These are phyloP conservation scores for Myriosclerotinia duriaeana DNA, from an alignment of 2,329 filamentous ascomycete species.

Conservation along the genomic window DNA sequence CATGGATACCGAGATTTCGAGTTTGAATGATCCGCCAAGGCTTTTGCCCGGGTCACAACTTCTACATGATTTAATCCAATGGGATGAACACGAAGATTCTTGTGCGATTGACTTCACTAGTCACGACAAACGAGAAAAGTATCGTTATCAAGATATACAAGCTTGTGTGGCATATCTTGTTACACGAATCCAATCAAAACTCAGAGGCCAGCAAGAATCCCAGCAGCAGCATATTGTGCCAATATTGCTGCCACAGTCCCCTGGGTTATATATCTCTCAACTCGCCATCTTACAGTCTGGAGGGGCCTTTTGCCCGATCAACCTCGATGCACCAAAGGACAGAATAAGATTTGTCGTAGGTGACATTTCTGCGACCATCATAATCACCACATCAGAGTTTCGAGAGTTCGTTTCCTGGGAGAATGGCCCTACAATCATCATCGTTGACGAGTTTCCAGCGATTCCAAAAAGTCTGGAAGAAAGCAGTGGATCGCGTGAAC, in stretches of 20 bases:
- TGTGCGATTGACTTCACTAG: constrained; percentile 65
- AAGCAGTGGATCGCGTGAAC: constrained; percentile 24
- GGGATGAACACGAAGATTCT: constrained; percentile 39
- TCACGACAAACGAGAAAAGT: constrained; percentile 42
- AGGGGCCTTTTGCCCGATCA: constrained; percentile 81
- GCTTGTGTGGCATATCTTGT: constrained; percentile 44
- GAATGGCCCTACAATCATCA: constrained; percentile 42
- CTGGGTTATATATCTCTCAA: constrained; percentile 73
- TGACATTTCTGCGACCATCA: constrained; percentile 69
- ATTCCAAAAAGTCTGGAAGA: constrained; percentile 17
- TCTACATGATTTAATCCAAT: constrained; percentile 63
- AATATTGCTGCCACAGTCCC: constrained; percentile 73
- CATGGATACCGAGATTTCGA: constrained; percentile 46
- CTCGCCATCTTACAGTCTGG: constrained; percentile 79
- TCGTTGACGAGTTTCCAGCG: constrained; percentile 43
- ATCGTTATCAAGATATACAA: constrained; percentile 41
- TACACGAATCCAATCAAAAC: constrained; percentile 26
- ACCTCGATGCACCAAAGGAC: constrained; percentile 73
- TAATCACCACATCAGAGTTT: constrained; percentile 62
- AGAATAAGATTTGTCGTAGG: constrained; percentile 75
- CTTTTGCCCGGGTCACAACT: constrained; percentile 54
- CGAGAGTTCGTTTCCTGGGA: constrained; percentile 43
- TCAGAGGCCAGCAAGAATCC: constrained; percentile 26
- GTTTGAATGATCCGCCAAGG: constrained; percentile 57
- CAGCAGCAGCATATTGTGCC: constrained; percentile 61